Evolutionary conservation across 2,329 filamentous ascomycete genomes (phyloP).

Genomic region (Epichloe uncinata): DNA sequence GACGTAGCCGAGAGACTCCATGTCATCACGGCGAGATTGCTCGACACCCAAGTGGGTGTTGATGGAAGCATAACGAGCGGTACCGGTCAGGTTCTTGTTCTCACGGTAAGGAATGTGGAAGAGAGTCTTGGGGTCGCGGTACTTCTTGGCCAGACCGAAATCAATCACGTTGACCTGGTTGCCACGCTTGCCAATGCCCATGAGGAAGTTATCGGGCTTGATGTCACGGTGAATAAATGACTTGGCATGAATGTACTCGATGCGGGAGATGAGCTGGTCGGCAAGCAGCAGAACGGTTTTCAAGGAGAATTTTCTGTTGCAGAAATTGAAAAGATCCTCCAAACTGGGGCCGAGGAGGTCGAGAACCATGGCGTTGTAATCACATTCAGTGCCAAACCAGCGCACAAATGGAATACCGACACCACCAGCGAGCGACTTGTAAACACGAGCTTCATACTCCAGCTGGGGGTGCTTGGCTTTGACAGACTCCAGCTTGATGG

Average conservation of each 20-base stretch:
- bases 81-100: constrained; percentile 99
- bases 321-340: constrained; percentile 99
- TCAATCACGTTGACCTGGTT: constrained; percentile 99
- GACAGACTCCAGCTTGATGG: constrained; percentile 98
- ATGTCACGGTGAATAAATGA: constrained; percentile 99
- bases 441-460: constrained; percentile 95
- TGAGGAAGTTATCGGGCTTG: constrained; percentile 99
- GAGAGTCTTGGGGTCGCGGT: constrained; percentile 98
- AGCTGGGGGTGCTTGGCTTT: constrained; percentile 99
- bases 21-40: constrained; percentile 97
- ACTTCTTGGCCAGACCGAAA: constrained; percentile 98
- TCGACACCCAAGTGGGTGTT: constrained; percentile 98
- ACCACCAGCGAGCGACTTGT: constrained; percentile 80
- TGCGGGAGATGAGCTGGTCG: constrained; percentile 96
- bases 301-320: constrained; percentile 98
- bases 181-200: constrained; percentile 97
- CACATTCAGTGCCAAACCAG: constrained; percentile 98
- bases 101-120: constrained; percentile 99
- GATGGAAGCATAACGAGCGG: constrained; percentile 95
- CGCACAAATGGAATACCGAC: constrained; percentile 97
- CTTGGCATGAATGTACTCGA: constrained; percentile 99
- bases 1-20: constrained; percentile 97
- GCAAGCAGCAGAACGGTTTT: constrained; percentile 96
- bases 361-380: constrained; percentile 99
- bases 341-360: constrained; percentile 90